These are phyloP conservation scores for Pseudozyma thailandica DNA, from an alignment of 1,284 basidiomycete genomes.

Conservation along the genomic window DNA sequence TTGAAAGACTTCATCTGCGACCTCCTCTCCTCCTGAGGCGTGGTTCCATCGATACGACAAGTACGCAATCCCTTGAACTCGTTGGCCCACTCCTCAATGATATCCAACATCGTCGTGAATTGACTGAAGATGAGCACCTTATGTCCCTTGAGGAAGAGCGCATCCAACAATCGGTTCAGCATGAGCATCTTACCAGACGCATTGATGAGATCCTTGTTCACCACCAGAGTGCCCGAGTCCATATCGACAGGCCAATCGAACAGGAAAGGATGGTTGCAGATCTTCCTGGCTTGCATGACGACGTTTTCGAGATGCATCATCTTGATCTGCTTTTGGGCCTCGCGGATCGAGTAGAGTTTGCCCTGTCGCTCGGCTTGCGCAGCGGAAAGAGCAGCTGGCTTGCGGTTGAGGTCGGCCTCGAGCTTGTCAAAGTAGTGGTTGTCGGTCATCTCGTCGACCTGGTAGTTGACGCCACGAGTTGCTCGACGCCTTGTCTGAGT, in stretches of 20 bases:
- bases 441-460: slow-evolving; percentile 49
- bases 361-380: slow-evolving; percentile 52
- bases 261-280: slow-evolving; percentile 91
- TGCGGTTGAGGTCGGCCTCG: slow-evolving; percentile 32
- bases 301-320: slow-evolving; percentile 91
- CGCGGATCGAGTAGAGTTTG: slow-evolving; percentile 51
- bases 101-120: slow-evolving; percentile 91
- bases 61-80: slow-evolving; percentile 80
- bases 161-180: slow-evolving; percentile 85
- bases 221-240: slow-evolving; percentile 70
- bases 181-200: slow-evolving; percentile 97
- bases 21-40: slow-evolving; percentile 80
- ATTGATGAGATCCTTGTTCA: slow-evolving; percentile 78
- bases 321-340: slow-evolving; percentile 78
- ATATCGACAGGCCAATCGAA: slow-evolving; percentile 87
- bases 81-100: slow-evolving; percentile 74
- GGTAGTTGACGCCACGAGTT: slow-evolving; percentile 39
- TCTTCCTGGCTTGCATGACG: slow-evolving; percentile 82
- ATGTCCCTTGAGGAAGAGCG: slow-evolving; percentile 82
- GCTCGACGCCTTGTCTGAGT: slow-evolving; percentile 21
- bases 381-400: slow-evolving; percentile 24
- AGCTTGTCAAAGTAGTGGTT: slow-evolving; percentile 45
- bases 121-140: slow-evolving; percentile 85
- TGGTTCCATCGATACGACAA: slow-evolving; percentile 90
- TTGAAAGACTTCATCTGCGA: slow-evolving; percentile 89